These are phyloP conservation scores for Metarhizium guizhouense DNA, from an alignment of 2,329 filamentous ascomycete species.

Conservation along the genomic window DNA sequence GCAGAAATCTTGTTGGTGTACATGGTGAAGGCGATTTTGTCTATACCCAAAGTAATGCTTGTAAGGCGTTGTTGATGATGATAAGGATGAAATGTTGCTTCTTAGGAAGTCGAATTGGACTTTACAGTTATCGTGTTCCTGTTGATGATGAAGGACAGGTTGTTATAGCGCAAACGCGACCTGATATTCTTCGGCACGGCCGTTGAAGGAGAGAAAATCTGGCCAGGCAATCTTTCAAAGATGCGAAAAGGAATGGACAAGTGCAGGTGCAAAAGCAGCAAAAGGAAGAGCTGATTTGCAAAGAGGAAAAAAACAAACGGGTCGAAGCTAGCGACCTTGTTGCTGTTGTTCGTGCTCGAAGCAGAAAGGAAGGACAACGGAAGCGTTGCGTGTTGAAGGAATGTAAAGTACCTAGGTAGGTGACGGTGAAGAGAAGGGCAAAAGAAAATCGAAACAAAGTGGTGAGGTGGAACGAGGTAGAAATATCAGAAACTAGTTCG, in stretches of 20 bases:
- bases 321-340: constrained; percentile 11
- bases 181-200: constrained; percentile 22
- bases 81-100: not conserved
- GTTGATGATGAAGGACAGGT: not conserved
- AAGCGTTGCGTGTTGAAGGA: constrained; percentile 11
- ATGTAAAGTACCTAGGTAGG: constrained; percentile 4
- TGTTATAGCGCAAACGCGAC: not conserved
- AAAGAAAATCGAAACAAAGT: constrained; percentile 6
- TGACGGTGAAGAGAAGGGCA: constrained; percentile 2
- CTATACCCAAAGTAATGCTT: not conserved
- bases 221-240: constrained; percentile 42
- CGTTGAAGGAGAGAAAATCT: constrained; percentile 17
- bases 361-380: constrained; percentile 15
- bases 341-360: not conserved
- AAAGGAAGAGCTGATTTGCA: constrained; percentile 14
- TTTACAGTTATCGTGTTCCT: not conserved
- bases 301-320: not conserved
- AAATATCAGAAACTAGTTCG: not conserved
- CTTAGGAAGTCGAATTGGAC: not conserved
- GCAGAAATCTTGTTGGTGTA: constrained; percentile 31
- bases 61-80: constrained; percentile 6
- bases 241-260: constrained; percentile 26
- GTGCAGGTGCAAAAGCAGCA: constrained; percentile 20
- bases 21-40: constrained; percentile 24
- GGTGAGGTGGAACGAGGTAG: not conserved